Evolutionary conservation across 140 eudicot species (phyloP).

Genomic region (Cichorium intybus): DNA sequence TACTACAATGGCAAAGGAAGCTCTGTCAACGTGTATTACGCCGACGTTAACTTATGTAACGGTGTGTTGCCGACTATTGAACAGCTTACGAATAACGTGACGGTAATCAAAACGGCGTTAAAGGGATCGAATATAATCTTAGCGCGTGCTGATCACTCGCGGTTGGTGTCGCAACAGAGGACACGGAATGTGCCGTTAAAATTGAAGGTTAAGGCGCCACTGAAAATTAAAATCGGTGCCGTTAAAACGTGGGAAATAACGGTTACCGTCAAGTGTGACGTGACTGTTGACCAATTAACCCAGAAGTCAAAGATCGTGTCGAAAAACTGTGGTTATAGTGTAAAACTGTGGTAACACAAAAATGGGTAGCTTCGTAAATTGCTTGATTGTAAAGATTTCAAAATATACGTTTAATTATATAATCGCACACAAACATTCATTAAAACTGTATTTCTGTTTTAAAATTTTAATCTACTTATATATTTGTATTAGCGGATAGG

Average conservation of each 20-base stretch:
- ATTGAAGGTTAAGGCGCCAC: slow-evolving; percentile 49
- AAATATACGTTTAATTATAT: background rate
- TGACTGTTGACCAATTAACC: slow-evolving; percentile 50
- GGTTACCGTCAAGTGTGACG: slow-evolving; percentile 62
- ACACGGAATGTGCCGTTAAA: slow-evolving; percentile 52
- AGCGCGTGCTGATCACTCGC: slow-evolving; percentile 41
- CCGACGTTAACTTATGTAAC: slow-evolving; percentile 43
- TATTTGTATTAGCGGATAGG: no score
- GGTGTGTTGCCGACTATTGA: slow-evolving; percentile 63
- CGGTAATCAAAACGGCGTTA: slow-evolving; percentile 54
- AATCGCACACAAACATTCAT: background rate
- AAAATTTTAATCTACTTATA: no score
- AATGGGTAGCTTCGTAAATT: background rate
- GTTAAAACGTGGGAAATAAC: slow-evolving; percentile 74
- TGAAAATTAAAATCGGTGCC: slow-evolving; percentile 67
- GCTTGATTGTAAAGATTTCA: background rate
- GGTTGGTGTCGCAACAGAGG: slow-evolving; percentile 38
- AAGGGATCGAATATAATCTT: slow-evolving; percentile 49
- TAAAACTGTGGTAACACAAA: slow-evolving; percentile 50
- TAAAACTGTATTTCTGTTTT: no score
- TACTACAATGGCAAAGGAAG: slow-evolving; percentile 49
- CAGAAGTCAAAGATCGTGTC: slow-evolving; percentile 49
- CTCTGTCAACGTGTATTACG: slow-evolving; percentile 42
- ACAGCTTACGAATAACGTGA: slow-evolving; percentile 57
- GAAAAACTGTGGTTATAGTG: slow-evolving; percentile 48